Percentiles rank a stretch among this genome's conserved stretches.
Conservation (phyloP, 148 eudicot species). For the Oxyria digyna region DNA sequence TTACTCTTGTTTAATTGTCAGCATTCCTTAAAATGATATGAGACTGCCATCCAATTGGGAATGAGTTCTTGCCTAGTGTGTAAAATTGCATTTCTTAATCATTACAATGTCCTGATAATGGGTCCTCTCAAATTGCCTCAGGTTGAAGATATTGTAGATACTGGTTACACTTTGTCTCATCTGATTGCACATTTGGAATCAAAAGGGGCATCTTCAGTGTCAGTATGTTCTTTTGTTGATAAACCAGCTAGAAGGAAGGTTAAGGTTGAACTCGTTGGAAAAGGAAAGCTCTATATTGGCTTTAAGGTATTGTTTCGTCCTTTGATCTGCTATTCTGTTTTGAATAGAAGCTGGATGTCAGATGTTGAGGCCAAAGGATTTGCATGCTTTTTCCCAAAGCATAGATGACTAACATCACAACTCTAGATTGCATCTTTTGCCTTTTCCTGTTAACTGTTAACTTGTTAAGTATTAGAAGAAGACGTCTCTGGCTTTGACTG, state of each 20-base stretch:
- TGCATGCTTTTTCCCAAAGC: neutral
- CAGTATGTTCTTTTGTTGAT: slow-evolving; percentile 82
- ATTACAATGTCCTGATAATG: neutral
- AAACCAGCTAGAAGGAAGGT: slow-evolving; percentile 59
- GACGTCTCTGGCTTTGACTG: neutral
- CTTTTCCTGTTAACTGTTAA: too few species aligned
- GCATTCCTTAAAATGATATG: too few species aligned
- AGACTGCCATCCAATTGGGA: too few species aligned
- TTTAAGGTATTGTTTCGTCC: slow-evolving; percentile 44
- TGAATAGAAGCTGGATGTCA: neutral
- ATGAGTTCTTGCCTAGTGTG: too few species aligned
- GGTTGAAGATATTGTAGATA: slow-evolving; percentile 97
- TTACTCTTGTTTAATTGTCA: too few species aligned
- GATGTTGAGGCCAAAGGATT: neutral
- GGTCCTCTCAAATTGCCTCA: slow-evolving; percentile 11
- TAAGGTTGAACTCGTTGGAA: slow-evolving; percentile 48
- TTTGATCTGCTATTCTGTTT: neutral
- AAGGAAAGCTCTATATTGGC: slow-evolving; percentile 69
- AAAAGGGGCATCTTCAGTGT: slow-evolving; percentile 67
- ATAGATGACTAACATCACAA: too few species aligned
- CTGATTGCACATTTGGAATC: slow-evolving; percentile 52
- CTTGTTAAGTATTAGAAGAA: neutral
- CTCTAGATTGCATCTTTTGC: too few species aligned
- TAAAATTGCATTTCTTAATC: neutral
- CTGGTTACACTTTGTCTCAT: slow-evolving; percentile 52